Base-by-base conservation (phyloP, 345 rosid species). In the Camelina laxa region DNA sequence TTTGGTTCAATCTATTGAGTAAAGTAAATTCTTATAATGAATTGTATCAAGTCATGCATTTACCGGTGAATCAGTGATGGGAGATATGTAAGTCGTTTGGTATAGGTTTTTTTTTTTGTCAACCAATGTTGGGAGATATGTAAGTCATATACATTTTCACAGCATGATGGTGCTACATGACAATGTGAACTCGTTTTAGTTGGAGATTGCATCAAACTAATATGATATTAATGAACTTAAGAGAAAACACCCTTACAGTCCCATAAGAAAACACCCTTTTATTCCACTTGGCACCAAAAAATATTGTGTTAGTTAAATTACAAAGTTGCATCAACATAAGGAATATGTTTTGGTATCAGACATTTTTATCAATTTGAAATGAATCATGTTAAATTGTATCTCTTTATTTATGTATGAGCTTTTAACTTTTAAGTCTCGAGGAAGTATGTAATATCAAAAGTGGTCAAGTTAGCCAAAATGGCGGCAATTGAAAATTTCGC, bases 381-480 rank as follows among this genome's bases (percentile, higher is more conserved):
- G 63, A 4, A 69, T 12, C 30, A 24, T 39, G 8, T 41, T 27
- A 33, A 33, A n/a, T 1, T 49, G 3, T 14, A 70, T 50, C 4
- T 4, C 6, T 14, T 47, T 35, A 35, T 33, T 55, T 35, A 24
- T 57, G 42, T 65, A 19, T 61, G 41, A 24, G 30, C 58, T 24
- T 3, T 27, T 4, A 27, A 4, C 5, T 27, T 42, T 42, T 1
- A 41, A 38, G 2, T 14, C 44, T 4, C 17, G 6, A 14, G 19
- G 7, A 67, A 38, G 39, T 7, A 21, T 19, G n/a, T 61, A 1
- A 21, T 33, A 42, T 53, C 27, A 75, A 44, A 75, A 68, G 5
- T 75, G 70, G 70, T 69, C 74, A 61, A 75, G 24, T 21, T n/a
- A 42, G 59, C 69, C 49, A 62, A 69, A 61, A 7, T 62, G 80